Percentiles rank a stretch among this genome's conserved stretches.
Conservation (phyloP, 805 yeast species). For the Saccharomycopsis fermentans region DNA sequence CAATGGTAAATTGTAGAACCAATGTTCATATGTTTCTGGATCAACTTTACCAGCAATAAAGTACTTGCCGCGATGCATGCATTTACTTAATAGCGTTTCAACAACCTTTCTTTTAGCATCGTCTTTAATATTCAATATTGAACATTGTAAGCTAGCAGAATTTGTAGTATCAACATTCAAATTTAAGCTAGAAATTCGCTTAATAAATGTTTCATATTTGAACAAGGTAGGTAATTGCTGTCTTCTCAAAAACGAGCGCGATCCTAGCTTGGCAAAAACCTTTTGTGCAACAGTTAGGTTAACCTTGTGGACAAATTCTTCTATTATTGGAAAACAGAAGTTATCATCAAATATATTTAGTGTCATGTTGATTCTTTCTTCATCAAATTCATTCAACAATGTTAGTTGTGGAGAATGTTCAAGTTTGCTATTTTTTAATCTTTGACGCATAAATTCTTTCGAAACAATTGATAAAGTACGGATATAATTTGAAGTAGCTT, state of each 20-base stretch:
- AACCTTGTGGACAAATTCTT: constrained; percentile 71
- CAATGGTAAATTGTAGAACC: constrained; percentile 69
- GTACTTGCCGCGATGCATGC: constrained; percentile 79
- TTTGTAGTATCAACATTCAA: constrained; percentile 63
- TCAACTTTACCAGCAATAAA: constrained; percentile 82
- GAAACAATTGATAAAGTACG: constrained; percentile 56
- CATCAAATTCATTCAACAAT: constrained; percentile 72
- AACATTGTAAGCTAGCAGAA: constrained; percentile 59
- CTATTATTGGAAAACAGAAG: constrained; percentile 45
- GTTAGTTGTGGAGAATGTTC: constrained; percentile 44
- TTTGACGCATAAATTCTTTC: constrained; percentile 57
- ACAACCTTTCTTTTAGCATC: constrained; percentile 56
- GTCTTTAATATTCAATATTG: constrained; percentile 57
- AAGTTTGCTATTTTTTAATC: constrained; percentile 42
- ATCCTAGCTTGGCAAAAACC: constrained; percentile 67
- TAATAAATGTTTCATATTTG: constrained; percentile 69
- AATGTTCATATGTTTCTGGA: constrained; percentile 68
- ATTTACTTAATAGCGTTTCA: constrained; percentile 70
- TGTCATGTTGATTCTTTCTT: constrained; percentile 64
- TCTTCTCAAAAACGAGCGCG: constrained; percentile 73
- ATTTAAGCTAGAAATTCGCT: constrained; percentile 58
- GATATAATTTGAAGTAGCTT: constrained; percentile 56
- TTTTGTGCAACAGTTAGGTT: constrained; percentile 81
- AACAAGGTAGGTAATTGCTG: constrained; percentile 76
- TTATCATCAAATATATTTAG: constrained; percentile 62